Evolutionary conservation across 345 rosid species (phyloP), one percentile per base, ranked within the genome.

Genomic region (Rhizophora apiculata): DNA sequence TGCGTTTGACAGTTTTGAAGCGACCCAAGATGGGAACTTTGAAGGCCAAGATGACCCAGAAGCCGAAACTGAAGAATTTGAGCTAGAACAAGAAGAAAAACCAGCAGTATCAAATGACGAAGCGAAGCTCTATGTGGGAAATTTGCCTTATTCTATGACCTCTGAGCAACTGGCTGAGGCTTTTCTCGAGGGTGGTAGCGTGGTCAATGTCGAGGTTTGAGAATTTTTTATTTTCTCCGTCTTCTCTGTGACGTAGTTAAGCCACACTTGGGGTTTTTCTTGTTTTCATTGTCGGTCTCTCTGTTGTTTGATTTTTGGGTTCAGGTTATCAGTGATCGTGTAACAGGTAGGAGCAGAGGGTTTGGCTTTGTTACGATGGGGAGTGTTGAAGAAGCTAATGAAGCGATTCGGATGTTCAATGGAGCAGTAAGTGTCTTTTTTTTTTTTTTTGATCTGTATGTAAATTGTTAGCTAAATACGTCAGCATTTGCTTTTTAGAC

Each of bases 291-390:
- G 32, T 64, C 58, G 3, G 10, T n/a, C 7, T 29, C 18, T 8
- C 26, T 34, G 20, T 57, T 16, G 56, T 63, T 61, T 10, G 21
- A 10, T 36, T 51, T 51, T 51, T 26, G 34, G 18, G 43, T 63
- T 30, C 67, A 95, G 99, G 83, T 89, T 77, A 93, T 92, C 8
- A 85, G 87, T 61, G 88, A 89, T 82, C 82, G 90, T 74, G 89
- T 84, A 10, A 91, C 92, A 5, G 96, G 90, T 68, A 87, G 97
- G 85, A 95, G 99, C 91, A 89, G 99, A 71, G 99, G 97, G 7
- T 95, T 95, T 66, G 99, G 84, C 15, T 92, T 95, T 73, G 92
- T 92, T 6, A 83, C 93, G 3, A 88, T 95, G 99, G 90, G 62
- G 59, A 85, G 76, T 72, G 70, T 80, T 46, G 89, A 89, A 58